Conservation (phyloP, 495 filamentous ascomycete species). For the Penicillium cataractarum region DNA sequence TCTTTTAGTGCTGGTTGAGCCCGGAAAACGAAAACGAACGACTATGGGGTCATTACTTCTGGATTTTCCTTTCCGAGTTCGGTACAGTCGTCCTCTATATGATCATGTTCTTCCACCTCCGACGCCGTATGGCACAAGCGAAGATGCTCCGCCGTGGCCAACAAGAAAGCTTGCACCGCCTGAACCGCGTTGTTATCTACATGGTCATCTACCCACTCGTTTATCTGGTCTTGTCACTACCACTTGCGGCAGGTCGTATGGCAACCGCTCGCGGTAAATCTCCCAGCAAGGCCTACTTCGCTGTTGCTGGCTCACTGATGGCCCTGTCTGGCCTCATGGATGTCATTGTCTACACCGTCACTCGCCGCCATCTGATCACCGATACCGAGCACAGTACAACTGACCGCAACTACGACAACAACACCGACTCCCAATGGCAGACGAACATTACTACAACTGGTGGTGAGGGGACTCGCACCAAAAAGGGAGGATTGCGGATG, state of each 20-base stretch:
- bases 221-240: conserved; percentile 70
- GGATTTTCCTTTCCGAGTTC: conserved; percentile 72
- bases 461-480: background rate
- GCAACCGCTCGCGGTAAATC: conserved; percentile 55
- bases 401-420: conserved; percentile 34
- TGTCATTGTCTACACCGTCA: conserved; percentile 67
- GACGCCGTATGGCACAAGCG: conserved; percentile 46
- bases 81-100: conserved; percentile 65
- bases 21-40: conserved; percentile 58
- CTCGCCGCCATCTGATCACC: conserved; percentile 41
- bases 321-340: conserved; percentile 72
- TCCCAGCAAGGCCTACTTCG: conserved; percentile 61
- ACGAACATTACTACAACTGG: conserved; percentile 37
- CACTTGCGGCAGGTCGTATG: conserved; percentile 70
- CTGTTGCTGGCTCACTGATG: conserved; percentile 68
- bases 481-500: conserved; percentile 21
- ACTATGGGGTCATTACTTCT: conserved; percentile 75
- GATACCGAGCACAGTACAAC: conserved; percentile 41
- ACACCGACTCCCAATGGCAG: conserved; percentile 33
- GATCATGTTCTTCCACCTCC: conserved; percentile 63
- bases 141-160: conserved; percentile 37
- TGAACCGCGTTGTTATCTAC: conserved; percentile 58
- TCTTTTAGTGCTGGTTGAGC: conserved; percentile 74
- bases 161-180: conserved; percentile 41
- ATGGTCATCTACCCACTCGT: conserved; percentile 76